phyloP scores from a whole-genome alignment of 257 asterid genomes.

The Plectranthus barbatus region DNA sequence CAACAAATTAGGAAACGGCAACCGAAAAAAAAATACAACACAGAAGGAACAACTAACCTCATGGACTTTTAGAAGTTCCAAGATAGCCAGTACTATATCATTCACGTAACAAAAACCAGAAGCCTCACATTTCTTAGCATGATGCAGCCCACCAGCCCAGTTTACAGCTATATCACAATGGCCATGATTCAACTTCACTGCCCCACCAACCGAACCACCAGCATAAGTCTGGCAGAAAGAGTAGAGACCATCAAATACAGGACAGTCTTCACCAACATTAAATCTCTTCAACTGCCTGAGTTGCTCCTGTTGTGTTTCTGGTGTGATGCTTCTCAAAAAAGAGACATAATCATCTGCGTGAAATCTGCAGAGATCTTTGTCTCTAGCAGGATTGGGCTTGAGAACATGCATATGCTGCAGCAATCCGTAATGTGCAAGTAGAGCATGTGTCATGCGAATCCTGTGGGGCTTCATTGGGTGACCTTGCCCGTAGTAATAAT shows the following conservation, averaged over 20 bases:
- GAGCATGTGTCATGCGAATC: slow-evolving; percentile 58
- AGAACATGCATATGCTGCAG: slow-evolving; percentile 57
- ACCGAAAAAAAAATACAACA: not conserved
- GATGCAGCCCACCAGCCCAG: slow-evolving; percentile 67
- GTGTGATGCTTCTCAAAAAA: slow-evolving; percentile 49
- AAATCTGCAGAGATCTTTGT: slow-evolving; percentile 51
- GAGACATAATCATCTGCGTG: slow-evolving; percentile 54
- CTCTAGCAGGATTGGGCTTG: slow-evolving; percentile 59
- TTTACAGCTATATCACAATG: slow-evolving; percentile 58
- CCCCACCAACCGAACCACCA: slow-evolving; percentile 63
- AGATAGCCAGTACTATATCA: slow-evolving; percentile 53
- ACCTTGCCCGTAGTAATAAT: slow-evolving; percentile 59
- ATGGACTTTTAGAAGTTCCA: slow-evolving; percentile 50
- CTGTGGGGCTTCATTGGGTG: slow-evolving; percentile 67
- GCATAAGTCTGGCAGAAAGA: slow-evolving; percentile 57
- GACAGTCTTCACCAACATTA: slow-evolving; percentile 58
- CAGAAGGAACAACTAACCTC: slow-evolving; percentile 28
- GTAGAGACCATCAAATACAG: slow-evolving; percentile 55
- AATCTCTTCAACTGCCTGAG: slow-evolving; percentile 55
- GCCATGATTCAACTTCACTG: slow-evolving; percentile 49
- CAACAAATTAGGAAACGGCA: slow-evolving; percentile 6
- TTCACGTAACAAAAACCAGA: slow-evolving; percentile 59
- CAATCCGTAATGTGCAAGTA: slow-evolving; percentile 53
- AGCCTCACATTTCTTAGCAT: slow-evolving; percentile 60
- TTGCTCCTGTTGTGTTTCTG: slow-evolving; percentile 59